Evolutionary conservation across 139 green algal genomes (phyloP).

Genomic region (Gonium pectorale): DNA sequence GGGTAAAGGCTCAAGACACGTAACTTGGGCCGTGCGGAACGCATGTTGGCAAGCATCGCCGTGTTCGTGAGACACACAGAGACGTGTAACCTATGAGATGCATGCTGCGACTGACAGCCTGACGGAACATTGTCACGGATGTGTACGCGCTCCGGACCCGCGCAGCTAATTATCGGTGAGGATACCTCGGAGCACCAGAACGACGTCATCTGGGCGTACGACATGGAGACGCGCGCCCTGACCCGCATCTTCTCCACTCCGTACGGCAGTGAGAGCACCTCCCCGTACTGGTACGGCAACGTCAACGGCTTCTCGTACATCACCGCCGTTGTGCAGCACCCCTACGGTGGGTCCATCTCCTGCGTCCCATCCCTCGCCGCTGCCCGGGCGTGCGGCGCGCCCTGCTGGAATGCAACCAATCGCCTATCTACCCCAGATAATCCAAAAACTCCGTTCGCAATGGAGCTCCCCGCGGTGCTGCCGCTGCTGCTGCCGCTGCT

Average conservation of each 20-base stretch:
- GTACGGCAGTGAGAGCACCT: slow-evolving; percentile 69
- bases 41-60: no score
- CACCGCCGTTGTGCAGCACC: slow-evolving; percentile 66
- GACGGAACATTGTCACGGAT: no score
- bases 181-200: slow-evolving; percentile 57
- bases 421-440: not conserved
- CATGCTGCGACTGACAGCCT: no score
- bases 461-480: not conserved
- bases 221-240: slow-evolving; percentile 49
- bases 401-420: not conserved
- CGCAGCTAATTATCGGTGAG: slow-evolving; percentile 57
- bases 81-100: no score
- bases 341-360: slow-evolving; percentile 56
- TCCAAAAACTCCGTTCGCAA: not conserved
- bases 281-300: slow-evolving; percentile 61
- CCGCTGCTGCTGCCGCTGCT: not conserved
- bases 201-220: slow-evolving; percentile 66
- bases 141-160: not conserved
- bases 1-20: no score
- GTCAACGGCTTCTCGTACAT: slow-evolving; percentile 64
- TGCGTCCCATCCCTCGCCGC: not conserved
- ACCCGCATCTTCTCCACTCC: slow-evolving; percentile 64
- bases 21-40: no score
- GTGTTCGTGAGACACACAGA: no score
- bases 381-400: not conserved